Evolutionary conservation across 2,329 filamentous ascomycete genomes (phyloP).

Genomic region (Arachnopeziza araneosa): DNA sequence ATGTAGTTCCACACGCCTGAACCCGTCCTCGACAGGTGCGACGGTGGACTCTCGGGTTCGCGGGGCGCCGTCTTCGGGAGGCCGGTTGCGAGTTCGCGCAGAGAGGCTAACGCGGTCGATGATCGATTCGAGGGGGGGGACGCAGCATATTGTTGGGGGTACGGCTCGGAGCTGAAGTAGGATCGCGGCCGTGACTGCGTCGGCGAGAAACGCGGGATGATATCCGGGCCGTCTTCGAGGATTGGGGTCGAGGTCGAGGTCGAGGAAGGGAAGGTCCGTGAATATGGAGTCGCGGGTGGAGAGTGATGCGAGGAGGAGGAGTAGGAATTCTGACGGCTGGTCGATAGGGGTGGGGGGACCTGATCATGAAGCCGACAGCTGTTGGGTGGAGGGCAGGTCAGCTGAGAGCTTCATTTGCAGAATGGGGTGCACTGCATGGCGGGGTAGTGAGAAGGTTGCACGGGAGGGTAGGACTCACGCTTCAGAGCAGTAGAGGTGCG

Average conservation of each 20-base stretch:
- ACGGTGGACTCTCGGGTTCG: constrained; percentile 16
- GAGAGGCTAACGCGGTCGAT: constrained; percentile 23
- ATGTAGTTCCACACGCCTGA: constrained; percentile 29
- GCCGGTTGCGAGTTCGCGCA: constrained; percentile 26
- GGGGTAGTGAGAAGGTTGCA: not conserved
- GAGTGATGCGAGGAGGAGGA: constrained; percentile 19
- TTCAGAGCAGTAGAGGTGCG: constrained; percentile 58
- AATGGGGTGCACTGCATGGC: constrained; percentile 2
- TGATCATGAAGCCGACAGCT: constrained; percentile 28
- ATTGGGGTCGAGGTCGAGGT: constrained; percentile 34
- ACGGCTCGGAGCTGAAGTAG: constrained; percentile 47
- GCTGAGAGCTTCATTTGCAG: constrained; percentile 12
- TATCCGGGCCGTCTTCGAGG: constrained; percentile 51
- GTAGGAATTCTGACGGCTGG: constrained; percentile 15
- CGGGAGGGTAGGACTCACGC: constrained; percentile 40
- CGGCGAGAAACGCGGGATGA: constrained; percentile 58
- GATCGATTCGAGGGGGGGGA: constrained; percentile 33
- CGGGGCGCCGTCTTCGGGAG: constrained; percentile 15
- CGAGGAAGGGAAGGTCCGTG: constrained; percentile 22
- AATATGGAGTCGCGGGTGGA: constrained; percentile 30
- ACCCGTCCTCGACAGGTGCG: constrained; percentile 13
- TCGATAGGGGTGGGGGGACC: constrained; percentile 10
- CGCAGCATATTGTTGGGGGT: constrained; percentile 24
- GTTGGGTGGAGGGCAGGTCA: constrained; percentile 3
- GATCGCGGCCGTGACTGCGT: constrained; percentile 53